phyloP scores from a whole-genome alignment of 176 grass and related monocot species.

The Thinopyrum elongatum region DNA sequence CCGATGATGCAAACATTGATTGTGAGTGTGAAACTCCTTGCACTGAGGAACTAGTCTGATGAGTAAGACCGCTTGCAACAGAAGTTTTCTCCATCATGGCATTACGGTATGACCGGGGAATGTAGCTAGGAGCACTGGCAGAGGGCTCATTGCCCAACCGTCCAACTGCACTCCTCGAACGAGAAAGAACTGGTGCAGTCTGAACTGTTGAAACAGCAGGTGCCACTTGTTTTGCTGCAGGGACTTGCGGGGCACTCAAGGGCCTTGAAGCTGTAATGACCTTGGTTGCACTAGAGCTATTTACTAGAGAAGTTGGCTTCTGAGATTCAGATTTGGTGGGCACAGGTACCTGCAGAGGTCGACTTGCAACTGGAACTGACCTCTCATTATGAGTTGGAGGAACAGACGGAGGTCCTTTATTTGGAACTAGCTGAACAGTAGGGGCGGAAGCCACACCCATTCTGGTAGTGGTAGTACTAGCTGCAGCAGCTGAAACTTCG shows the following conservation, averaged over 20 bases:
- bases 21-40: slow-evolving; percentile 40
- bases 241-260: slow-evolving; percentile 73
- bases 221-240: slow-evolving; percentile 47
- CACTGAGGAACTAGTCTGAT: slow-evolving; percentile 33
- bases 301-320: slow-evolving; percentile 32
- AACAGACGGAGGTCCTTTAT: slow-evolving; percentile 42
- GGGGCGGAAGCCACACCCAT: background rate
- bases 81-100: slow-evolving; percentile 80
- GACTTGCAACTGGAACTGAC: slow-evolving; percentile 32
- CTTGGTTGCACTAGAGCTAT: slow-evolving; percentile 35
- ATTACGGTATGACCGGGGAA: slow-evolving; percentile 78
- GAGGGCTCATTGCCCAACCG: slow-evolving; percentile 65
- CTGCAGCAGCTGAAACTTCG: slow-evolving; percentile 34
- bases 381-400: slow-evolving; percentile 29
- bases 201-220: slow-evolving; percentile 51
- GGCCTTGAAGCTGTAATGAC: slow-evolving; percentile 45
- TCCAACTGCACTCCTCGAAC: slow-evolving; percentile 70
- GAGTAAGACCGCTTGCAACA: slow-evolving; percentile 21
- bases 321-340: slow-evolving; percentile 50
- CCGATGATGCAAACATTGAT: slow-evolving; percentile 46
- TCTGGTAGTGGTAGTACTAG: slow-evolving; percentile 12
- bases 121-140: slow-evolving; percentile 53
- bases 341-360: slow-evolving; percentile 20
- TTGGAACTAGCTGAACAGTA: slow-evolving; percentile 28
- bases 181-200: slow-evolving; percentile 52